phyloP scores from a whole-genome alignment of 768 basidiomycete genomes.

The Kwoniella shandongensis region DNA sequence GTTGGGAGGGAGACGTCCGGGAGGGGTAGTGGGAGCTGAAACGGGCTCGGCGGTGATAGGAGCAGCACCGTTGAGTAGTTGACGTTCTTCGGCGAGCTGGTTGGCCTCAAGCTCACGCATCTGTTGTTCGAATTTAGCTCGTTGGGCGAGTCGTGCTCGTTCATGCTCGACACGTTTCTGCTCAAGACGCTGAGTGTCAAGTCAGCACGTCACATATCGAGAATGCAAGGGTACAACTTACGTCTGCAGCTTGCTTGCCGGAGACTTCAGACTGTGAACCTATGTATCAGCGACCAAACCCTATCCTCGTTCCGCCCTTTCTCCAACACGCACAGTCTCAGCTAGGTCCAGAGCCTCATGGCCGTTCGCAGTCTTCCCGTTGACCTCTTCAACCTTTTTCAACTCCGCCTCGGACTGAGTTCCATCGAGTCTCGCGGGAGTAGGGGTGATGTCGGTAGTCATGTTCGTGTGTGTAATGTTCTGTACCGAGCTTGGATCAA shows the following conservation, averaged over 20 bases:
- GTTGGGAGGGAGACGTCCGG: slow-evolving; percentile 62
- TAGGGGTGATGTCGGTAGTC: slow-evolving; percentile 22
- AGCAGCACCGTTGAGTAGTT: slow-evolving; percentile 56
- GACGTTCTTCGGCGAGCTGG: slow-evolving; percentile 64
- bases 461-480: slow-evolving; percentile 7
- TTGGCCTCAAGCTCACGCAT: slow-evolving; percentile 90
- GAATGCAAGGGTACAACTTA: slow-evolving; percentile 5
- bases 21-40: slow-evolving; percentile 46
- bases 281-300: slow-evolving; percentile 5
- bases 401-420: slow-evolving; percentile 26
- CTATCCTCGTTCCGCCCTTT: background rate
- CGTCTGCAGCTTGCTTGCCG: slow-evolving; percentile 37
- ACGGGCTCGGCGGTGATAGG: slow-evolving; percentile 56
- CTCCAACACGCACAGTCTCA: slow-evolving; percentile 34
- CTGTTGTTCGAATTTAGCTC: slow-evolving; percentile 91
- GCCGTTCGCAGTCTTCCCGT: slow-evolving; percentile 24
- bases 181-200: slow-evolving; percentile 68
- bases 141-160: slow-evolving; percentile 78
- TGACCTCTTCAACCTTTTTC: slow-evolving; percentile 15
- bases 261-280: slow-evolving; percentile 25
- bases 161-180: slow-evolving; percentile 87
- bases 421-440: slow-evolving; percentile 15
- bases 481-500: slow-evolving; percentile 1
- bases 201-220: slow-evolving; percentile 13
- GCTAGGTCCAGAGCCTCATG: slow-evolving; percentile 47